Base-by-base conservation (phyloP, 768 basidiomycete genomes). In the Dacryopinax spathularia region DNA sequence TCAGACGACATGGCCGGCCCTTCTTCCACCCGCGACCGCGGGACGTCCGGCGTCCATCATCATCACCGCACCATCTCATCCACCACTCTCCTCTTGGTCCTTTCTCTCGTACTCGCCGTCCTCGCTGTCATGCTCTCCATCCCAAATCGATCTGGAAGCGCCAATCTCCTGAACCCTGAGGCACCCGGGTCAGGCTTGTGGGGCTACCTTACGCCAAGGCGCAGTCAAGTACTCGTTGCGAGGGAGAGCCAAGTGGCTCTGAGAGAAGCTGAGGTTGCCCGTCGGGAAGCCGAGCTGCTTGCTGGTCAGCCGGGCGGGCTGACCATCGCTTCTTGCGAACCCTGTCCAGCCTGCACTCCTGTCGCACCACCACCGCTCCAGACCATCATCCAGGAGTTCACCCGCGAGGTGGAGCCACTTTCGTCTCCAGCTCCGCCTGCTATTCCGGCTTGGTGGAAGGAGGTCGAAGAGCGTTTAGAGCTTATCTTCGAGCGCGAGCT, bases 51-150 rank as follows among this genome's bases (percentile, higher is more conserved):
- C 27, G 81, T 82, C 60, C 84, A 85, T 70, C 88, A 86, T 71
- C 87, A 89, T 64, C 84, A 87, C 69, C 80, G 90, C 64, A 91
- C 90, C 62, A 90, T 92, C 66, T 91, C 90, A 9, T 91, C 90
- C 15, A 92, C 90, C 0, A 92, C 90, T 15, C 84, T 92, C 33
- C 81, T 92, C 61, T 85, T 92, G 34, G 87, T 91, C 60, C 80
- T 92, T 39, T 91, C 90, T 12, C 84, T 92, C 34, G 83, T 92
- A 60, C 79, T 92, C 29, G 90, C 89, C 34, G 89, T 91, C 25
- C 80, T 92, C n/a, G 89, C 90, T 3, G 84, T 92, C 69, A 91
- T 92, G 89, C 83, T 92, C 27, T 90, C 90, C 1, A 79, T 92
- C 3, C 90, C 90, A 1, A 29, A 39, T 44, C 15, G 25, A 12